Evolutionary conservation across 176 grass and related monocot genomes (phyloP), one percentile per base, ranked within the genome.

Genomic region (Avena eriantha): DNA sequence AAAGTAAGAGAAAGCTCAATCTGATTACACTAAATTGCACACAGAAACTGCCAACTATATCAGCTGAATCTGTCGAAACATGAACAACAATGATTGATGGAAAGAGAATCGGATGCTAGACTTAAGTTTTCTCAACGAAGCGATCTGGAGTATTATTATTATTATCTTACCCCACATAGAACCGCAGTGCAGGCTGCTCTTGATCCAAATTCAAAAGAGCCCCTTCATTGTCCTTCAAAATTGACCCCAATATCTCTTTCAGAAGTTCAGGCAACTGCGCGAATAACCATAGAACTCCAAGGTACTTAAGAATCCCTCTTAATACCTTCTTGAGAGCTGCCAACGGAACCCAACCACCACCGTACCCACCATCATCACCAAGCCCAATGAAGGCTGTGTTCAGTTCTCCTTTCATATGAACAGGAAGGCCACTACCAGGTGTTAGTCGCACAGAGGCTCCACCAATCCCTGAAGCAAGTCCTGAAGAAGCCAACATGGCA

Each of bases 191-290:
- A 71, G 97, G 97, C 78, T 99, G 97, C 80, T 99, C 97, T 87
- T 97, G 94, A 93, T 99, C 97, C 89, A 99, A 93, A 93, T 99
- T 99, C 34, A 99, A 82, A 59, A 99, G 92, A n/a, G 97, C 92
- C 39, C 97, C 97, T 80, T 99, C 97, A 68, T 97, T 99, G 17
- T 99, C 97, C 90, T 96, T 99, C 81, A 99, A 93, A 84, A 99
- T 99, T 60, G 94, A 99, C 58, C 97, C 97, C 17, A 99, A 19
- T 87, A 99, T 99, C 69, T 99, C 97, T 85, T 99, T 99, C 55
- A 99, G 77, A 87, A 99, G 97, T 80, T 94, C 97, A 85, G 97
- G 97, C 87, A 99, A 89, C 81, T 99, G 97, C 29, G 97, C 97
- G 84, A 99, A 99, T 85, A 99, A 87, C 97, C 97, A 99, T 84